phyloP scores from a whole-genome alignment of 805 yeast species.

The Nakazawaea wyomingensis region DNA sequence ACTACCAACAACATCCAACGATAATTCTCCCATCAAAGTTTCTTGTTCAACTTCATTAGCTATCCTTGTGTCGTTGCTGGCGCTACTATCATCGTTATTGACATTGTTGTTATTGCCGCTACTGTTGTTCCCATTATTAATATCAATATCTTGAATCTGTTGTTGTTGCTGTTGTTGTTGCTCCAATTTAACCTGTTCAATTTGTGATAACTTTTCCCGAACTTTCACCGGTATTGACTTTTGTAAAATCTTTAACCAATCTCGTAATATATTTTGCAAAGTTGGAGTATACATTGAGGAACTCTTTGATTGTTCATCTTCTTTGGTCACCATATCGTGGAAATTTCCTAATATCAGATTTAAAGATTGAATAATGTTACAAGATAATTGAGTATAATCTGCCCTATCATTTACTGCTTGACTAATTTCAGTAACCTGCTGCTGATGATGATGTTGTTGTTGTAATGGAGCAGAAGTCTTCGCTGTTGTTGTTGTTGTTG shows the following conservation, averaged over 20 bases:
- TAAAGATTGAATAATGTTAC: neutral
- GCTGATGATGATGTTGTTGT: neutral
- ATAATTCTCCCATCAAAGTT: constrained; percentile 9
- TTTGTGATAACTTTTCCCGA: constrained; percentile 12
- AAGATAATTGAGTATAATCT: constrained; percentile 1
- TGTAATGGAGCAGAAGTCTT: too few relatives aligned
- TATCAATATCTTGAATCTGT: neutral
- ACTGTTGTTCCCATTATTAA: neutral
- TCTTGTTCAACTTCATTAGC: constrained; percentile 11
- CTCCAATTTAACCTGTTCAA: constrained; percentile 16
- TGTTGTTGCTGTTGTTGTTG: constrained; percentile 9
- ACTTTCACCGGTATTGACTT: constrained; percentile 10
- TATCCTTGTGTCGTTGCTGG: neutral
- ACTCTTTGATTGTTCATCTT: constrained; percentile 1
- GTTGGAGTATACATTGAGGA: neutral
- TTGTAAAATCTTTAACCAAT: constrained; percentile 11
- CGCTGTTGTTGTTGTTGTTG: neutral
- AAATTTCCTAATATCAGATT: constrained; percentile 8
- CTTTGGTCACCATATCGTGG: neutral
- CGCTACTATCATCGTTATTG: neutral
- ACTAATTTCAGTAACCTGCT: too few relatives aligned
- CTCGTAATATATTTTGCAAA: neutral
- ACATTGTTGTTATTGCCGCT: neutral
- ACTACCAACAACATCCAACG: neutral
- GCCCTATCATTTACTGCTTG: neutral